Percentiles rank a stretch among this genome's conserved stretches.
Evolutionary conservation across 169 alveolate species (phyloP).

Genomic region (Plasmodium yoelii): DNA sequence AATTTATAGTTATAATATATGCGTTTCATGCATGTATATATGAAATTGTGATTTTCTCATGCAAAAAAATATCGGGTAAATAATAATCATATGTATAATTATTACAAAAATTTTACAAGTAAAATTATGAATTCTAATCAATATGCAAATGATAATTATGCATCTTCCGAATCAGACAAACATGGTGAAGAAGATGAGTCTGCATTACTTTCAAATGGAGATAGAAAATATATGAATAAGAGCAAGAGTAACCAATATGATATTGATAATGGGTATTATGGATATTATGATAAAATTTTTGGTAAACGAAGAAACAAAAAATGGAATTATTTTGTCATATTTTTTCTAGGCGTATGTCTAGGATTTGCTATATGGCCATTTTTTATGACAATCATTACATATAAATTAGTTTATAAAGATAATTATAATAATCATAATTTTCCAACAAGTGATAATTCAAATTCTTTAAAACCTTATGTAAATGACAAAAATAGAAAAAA

Average conservation of each 20-base stretch:
- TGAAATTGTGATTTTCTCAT: background rate
- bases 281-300: constrained; percentile 43
- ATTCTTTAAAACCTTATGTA: constrained; percentile 50
- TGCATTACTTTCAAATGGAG: constrained; percentile 25
- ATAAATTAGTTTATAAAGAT: constrained; percentile 67
- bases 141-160: constrained; percentile 50
- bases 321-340: constrained; percentile 72
- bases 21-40: too few species aligned
- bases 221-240: constrained; percentile 3
- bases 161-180: constrained; percentile 63
- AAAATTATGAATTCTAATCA: constrained; percentile 61
- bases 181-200: constrained; percentile 55
- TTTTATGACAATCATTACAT: constrained; percentile 73
- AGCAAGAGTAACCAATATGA: constrained; percentile 25
- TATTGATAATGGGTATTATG: constrained; percentile 9
- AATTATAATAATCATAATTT: constrained; percentile 54
- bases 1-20: too few species aligned
- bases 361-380: constrained; percentile 78
- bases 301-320: constrained; percentile 69
- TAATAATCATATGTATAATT: constrained; percentile 19
- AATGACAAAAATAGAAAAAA: constrained; percentile 64
- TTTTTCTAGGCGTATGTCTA: constrained; percentile 75
- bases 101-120: constrained; percentile 15
- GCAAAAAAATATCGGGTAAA: background rate
- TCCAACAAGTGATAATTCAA: constrained; percentile 35